These are phyloP conservation scores for Piper betle DNA, from an alignment of 164 flowering plant genomes.

Conservation along the genomic window DNA sequence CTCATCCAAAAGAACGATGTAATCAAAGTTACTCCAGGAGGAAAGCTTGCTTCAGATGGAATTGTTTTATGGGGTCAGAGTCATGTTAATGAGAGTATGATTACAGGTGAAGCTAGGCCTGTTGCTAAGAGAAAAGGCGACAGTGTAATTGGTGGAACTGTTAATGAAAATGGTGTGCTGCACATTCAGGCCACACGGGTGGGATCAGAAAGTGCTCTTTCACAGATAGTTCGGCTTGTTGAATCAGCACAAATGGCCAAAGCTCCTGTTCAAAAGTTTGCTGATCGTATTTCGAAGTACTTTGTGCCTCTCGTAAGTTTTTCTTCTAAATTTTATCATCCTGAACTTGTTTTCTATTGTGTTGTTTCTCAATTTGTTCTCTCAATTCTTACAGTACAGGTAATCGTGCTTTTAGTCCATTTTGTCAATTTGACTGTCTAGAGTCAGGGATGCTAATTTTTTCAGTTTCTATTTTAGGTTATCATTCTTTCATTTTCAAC, in stretches of 20 bases:
- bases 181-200: conserved; percentile 80
- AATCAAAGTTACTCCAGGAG: conserved; percentile 77
- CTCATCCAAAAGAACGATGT: conserved; percentile 76
- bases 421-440: neutral
- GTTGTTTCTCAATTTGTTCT: neutral
- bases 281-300: conserved; percentile 71
- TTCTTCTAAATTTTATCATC: neutral
- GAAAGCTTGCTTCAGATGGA: conserved; percentile 84
- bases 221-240: conserved; percentile 88
- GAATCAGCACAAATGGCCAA: conserved; percentile 91
- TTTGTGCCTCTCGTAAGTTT: conserved; percentile 79
- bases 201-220: conserved; percentile 89
- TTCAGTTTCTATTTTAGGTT: conserved; percentile 30
- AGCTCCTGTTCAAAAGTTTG: conserved; percentile 87
- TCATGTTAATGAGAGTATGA: conserved; percentile 92
- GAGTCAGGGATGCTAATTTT: too few relatives aligned
- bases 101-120: conserved; percentile 86
- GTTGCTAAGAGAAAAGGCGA: conserved; percentile 70
- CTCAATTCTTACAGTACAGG: conserved; percentile 1
- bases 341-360: neutral
- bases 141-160: conserved; percentile 89
- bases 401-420: too few relatives aligned
- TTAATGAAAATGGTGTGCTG: conserved; percentile 81
- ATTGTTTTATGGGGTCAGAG: conserved; percentile 75
- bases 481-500: conserved; percentile 63